These are phyloP conservation scores for Malus domestica DNA, from an alignment of 306 rosid species.

Conservation along the genomic window ASM211411v1 NC_041803.1:16784001-16784500, in stretches of 20 bases:
- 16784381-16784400: conserved; percentile 70
- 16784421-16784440: neutral
- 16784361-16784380: conserved; percentile 54
- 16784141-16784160: neutral
- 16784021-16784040: conserved; percentile 33
- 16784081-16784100: neutral
- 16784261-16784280: conserved; percentile 33
- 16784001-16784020: conserved; percentile 93
- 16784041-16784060: conserved; percentile 14
- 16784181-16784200: conserved; percentile 66
- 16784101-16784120: neutral
- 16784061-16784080: neutral
- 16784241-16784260: conserved; percentile 71
- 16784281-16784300: conserved; percentile 99
- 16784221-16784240: conserved; percentile 81
- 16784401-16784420: conserved; percentile 48
- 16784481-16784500: neutral
- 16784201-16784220: conserved; percentile 78
- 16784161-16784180: neutral
- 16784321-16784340: conserved; percentile 87
- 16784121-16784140: neutral
- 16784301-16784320: conserved; percentile 75
- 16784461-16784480: neutral
- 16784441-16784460: neutral
- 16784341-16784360: conserved; percentile 78